Base-by-base conservation (phyloP, 2,329 filamentous ascomycete genomes). In the Grosmannia serpens region DNA sequence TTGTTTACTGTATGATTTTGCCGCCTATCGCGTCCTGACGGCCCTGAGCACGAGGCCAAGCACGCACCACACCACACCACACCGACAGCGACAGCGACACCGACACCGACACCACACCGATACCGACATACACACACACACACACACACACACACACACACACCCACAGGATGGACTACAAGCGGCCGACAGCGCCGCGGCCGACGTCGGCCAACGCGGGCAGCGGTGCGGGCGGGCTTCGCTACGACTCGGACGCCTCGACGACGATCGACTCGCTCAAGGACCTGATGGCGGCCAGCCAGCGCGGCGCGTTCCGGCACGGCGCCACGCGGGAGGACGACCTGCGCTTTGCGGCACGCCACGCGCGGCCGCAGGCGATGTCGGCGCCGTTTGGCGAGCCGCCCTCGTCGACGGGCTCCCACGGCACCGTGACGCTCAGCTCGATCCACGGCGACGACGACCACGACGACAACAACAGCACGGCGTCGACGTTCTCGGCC, bases 351-450 rank as follows among this genome's bases (percentile, higher is more conserved):
- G 59, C 62, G 1, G 61, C 62, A 17, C 62, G 61, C 46, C 54
- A 58, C 44, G 61, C 62, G 53, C 61, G 61, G 44, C 24, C 61
- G 15, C 60, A 63, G 52, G 47, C 13, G 47, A 58, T 62, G 59
- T 60, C 62, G 11, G 31, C 58, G 13, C 60, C 59, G 49, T 64
- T 65, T 33, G 56, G 59, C 59, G 64, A 63, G 52, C 64, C 64
- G 22, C 64, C 63, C 7, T 65, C 64, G 49, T 65, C 64, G 6
- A 64, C 63, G 1, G 64, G 64, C 53, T 64, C 64, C 4, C 64
- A 65, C 53, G 63, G 58, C 55, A 65, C 64, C 27, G 59, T 65
- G 50, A 65, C 64, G 13, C 38, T 20, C 38, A 63, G 61, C 61
- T 62, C 61, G 11, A 57, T 62, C 38, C 31, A 59, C 49, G 27